Evolutionary conservation across 331 rosid genomes (phyloP), one percentile per base, ranked within the genome.

Genomic region (Saraca asoca): DNA sequence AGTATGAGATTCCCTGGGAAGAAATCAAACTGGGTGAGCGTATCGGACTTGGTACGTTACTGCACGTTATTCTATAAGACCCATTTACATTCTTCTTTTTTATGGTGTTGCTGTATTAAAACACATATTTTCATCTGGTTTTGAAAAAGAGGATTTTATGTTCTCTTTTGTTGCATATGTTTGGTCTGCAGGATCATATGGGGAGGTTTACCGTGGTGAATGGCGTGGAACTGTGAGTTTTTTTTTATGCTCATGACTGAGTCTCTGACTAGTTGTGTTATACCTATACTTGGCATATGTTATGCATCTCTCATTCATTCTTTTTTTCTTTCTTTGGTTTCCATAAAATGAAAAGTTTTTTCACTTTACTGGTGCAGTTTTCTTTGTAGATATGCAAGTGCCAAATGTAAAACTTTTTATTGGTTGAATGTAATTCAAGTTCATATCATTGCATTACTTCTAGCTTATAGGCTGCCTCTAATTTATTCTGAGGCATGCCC

Each of bases 141-240:
- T 71, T 48, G 38, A 29, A 13, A 6, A 43, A 11, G 48, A 71
- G 29, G 11, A 24, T 62, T 46, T n/a, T 43, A 61, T 59, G 69
- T 78, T 62, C 73, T 56, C 45, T 35, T 56, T 10, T 58, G 70
- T 56, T 62, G 74, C 70, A 39, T 46, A 12, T 71, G 48, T 67
- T 68, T 72, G 51, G 55, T 52, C 58, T 88, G 76, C 79, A 93
- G 98, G 98, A 74, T 88, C 97, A 16, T 93, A 93, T 74, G 98
- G 98, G 55, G 98, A 93, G 85, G 98, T 93, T 46, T 86, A 90
- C 78, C 96, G 78, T 17, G 98, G 97, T 58, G 98, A 90, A 68
- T 93, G 96, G 98, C 88, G 73, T 73, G 98, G 97, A 79, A 93
- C 98, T 53, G 98, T 93, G 81, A 84, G 98, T 85, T 81, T 79